These are phyloP conservation scores for Candida vaughaniae DNA, from an alignment of 805 yeast species.

Conservation along the genomic window DNA sequence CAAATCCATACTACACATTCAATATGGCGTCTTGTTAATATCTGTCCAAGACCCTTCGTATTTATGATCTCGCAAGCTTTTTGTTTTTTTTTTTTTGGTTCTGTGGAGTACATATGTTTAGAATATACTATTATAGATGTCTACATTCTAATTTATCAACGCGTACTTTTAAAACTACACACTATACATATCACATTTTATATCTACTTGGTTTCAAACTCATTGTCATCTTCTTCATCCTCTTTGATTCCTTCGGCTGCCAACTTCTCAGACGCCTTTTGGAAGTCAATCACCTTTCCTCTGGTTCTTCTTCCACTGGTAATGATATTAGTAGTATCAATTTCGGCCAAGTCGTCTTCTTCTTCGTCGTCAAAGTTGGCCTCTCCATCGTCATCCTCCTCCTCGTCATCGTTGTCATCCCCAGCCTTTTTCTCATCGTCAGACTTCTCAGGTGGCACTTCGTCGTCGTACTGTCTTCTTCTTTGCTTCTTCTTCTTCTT, in stretches of 20 bases:
- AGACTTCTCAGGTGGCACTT: conserved; percentile 45
- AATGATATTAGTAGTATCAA: conserved; percentile 80
- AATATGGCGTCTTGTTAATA: conserved; percentile 27
- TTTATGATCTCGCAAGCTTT: conserved; percentile 7
- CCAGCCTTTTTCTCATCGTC: conserved; percentile 37
- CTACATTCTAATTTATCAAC: background rate
- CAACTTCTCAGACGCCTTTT: conserved; percentile 73
- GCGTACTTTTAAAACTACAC: background rate
- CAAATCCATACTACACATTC: conserved; percentile 38
- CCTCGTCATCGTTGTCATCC: conserved; percentile 39
- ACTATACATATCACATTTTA: conserved; percentile 1
- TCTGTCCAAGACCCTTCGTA: too few species aligned
- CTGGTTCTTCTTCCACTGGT: conserved; percentile 87
- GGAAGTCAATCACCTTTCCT: conserved; percentile 82
- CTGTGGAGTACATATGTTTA: conserved; percentile 5
- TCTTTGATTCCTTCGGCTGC: conserved; percentile 45
- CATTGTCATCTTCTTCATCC: conserved; percentile 40
- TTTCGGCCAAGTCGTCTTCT: conserved; percentile 73
- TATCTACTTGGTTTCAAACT: conserved; percentile 11
- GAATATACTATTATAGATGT: conserved; percentile 2
- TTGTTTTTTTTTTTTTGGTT: conserved; percentile 11
- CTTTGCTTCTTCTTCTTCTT: conserved; percentile 43
- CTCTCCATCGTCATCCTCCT: conserved; percentile 45
- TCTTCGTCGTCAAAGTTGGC: conserved; percentile 49
- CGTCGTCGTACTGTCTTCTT: conserved; percentile 59